These are phyloP conservation scores for Xylaria sp. DNA, from an alignment of 2,329 filamentous ascomycete genomes.

Conservation along the genomic window DNA sequence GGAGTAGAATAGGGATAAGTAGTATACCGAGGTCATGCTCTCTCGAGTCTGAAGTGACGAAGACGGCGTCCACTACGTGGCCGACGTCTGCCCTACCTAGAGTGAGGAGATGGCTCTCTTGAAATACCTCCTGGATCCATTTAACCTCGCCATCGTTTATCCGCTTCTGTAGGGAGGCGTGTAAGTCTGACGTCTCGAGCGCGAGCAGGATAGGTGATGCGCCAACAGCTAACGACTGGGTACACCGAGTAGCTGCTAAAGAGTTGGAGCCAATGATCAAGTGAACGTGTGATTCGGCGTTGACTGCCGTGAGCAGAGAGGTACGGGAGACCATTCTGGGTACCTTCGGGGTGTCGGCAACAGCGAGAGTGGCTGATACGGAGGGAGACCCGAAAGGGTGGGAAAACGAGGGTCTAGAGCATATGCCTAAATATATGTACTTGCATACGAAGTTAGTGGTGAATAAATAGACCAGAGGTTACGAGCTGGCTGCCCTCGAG, in stretches of 20 bases:
- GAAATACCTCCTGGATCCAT: constrained; percentile 71
- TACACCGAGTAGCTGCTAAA: constrained; percentile 82
- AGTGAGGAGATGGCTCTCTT: constrained; percentile 72
- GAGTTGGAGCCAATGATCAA: constrained; percentile 86
- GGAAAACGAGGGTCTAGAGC: too few relatives aligned
- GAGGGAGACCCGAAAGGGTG: too few relatives aligned
- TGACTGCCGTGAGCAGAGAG: constrained; percentile 72
- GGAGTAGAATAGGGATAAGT: not conserved
- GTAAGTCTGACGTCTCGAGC: constrained; percentile 64
- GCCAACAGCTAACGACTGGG: constrained; percentile 79
- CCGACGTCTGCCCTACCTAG: constrained; percentile 82
- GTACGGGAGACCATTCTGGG: constrained; percentile 36
- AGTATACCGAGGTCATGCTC: constrained; percentile 47
- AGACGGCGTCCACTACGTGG: constrained; percentile 85
- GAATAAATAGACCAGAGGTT: not conserved
- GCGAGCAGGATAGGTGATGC: constrained; percentile 81
- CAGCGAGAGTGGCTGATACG: not conserved
- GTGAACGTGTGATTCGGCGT: constrained; percentile 75
- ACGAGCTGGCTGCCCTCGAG: not conserved
- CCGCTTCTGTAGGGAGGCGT: constrained; percentile 63
- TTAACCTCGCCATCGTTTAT: constrained; percentile 70
- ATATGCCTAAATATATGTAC: too few relatives aligned
- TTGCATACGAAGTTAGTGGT: too few relatives aligned
- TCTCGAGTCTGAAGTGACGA: constrained; percentile 70
- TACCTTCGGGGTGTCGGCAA: not conserved